These are phyloP conservation scores for Salix arbutifolia DNA, from an alignment of 345 rosid genomes.

Conservation along the genomic window DNA sequence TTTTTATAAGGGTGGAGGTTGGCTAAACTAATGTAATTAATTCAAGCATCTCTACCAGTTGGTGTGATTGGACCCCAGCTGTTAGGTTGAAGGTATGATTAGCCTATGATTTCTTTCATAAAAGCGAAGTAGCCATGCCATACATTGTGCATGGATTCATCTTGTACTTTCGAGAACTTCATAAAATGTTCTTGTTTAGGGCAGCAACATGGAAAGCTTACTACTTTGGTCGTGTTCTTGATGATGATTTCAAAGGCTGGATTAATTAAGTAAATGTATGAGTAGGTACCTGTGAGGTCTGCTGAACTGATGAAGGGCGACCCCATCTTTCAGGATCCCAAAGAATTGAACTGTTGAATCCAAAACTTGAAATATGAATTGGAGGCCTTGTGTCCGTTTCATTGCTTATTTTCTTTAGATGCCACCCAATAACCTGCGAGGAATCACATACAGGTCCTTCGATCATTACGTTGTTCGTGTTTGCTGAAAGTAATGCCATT, in stretches of 20 bases:
- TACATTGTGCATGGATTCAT: not conserved
- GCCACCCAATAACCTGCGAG: conserved; percentile 88
- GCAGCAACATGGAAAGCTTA: not conserved
- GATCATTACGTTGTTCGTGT: conserved; percentile 52
- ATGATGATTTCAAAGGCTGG: not conserved
- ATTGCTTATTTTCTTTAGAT: conserved; percentile 49
- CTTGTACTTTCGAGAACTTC: conserved; percentile 1
- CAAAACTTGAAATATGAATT: conserved; percentile 29
- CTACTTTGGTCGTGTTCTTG: too few species aligned
- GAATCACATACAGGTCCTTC: conserved; percentile 88
- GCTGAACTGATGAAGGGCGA: conserved; percentile 37
- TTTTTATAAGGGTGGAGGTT: not conserved
- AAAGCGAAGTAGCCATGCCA: too few species aligned
- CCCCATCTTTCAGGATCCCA: conserved; percentile 97
- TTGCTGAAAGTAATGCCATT: conserved; percentile 59
- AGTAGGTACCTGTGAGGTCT: conserved; percentile 18
- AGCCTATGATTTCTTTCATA: not conserved
- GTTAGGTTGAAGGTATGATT: not conserved
- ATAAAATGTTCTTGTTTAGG: not conserved
- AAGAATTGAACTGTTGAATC: conserved; percentile 71
- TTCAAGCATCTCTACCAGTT: conserved; percentile 3
- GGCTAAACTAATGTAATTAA: conserved; percentile 1
- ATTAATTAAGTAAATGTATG: not conserved
- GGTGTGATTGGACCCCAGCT: conserved; percentile 12
- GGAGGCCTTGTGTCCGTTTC: conserved; percentile 43